These are phyloP conservation scores for Pisolithus tinctorius DNA, from an alignment of 768 basidiomycete species.

Conservation along the genomic window DNA sequence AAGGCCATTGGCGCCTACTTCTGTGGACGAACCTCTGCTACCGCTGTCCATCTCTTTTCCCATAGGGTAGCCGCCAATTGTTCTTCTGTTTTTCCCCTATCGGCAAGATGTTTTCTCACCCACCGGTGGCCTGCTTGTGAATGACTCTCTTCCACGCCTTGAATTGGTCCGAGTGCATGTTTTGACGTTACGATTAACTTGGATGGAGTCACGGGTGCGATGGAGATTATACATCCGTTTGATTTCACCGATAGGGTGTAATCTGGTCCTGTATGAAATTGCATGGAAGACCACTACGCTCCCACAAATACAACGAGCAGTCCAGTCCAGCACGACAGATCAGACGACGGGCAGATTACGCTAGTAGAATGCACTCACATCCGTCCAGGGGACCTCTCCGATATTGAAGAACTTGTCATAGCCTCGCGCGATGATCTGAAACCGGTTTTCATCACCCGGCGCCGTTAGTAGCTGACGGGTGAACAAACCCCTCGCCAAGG, in stretches of 20 bases:
- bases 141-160: conserved; percentile 48
- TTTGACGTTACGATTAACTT: conserved; percentile 87
- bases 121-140: conserved; percentile 81
- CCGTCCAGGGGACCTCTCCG: conserved; percentile 92
- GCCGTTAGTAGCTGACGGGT: conserved; percentile 43
- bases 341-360: background rate
- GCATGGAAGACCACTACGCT: conserved; percentile 67
- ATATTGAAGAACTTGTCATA: conserved; percentile 99
- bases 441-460: conserved; percentile 26
- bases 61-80: conserved; percentile 72
- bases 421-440: conserved; percentile 77
- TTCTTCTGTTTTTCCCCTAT: conserved; percentile 58
- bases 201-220: conserved; percentile 70
- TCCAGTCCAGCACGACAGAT: background rate
- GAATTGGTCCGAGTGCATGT: conserved; percentile 70
- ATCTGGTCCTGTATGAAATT: conserved; percentile 61
- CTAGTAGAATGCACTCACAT: conserved; percentile 43
- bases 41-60: conserved; percentile 80
- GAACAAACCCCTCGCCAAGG: conserved; percentile 90
- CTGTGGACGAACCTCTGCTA: conserved; percentile 70
- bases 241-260: conserved; percentile 90
- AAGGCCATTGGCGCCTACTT: background rate
- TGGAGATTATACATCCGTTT: conserved; percentile 96
- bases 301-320: background rate
- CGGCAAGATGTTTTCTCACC: conserved; percentile 56